A percentile compares a stretch with the other conserved stretches of the same genome.
These are phyloP conservation scores for Exidia glandulosa DNA, from an alignment of 768 basidiomycete genomes.

Conservation along the genomic window DNA sequence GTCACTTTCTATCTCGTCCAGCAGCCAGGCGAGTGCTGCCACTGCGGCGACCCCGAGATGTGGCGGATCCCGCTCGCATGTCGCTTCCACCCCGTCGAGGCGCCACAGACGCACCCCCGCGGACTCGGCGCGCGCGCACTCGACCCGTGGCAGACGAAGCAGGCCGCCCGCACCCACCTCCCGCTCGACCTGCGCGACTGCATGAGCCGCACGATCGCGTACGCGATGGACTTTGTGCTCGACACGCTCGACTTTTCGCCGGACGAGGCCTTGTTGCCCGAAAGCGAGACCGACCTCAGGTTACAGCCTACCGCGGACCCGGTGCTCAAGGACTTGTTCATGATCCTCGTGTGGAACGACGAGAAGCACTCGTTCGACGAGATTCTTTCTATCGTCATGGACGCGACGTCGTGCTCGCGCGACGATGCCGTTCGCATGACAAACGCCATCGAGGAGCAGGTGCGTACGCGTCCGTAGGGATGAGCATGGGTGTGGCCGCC, in stretches of 20 bases:
- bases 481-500: no score
- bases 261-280: slow-evolving; percentile 60
- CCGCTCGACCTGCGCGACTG: slow-evolving; percentile 62
- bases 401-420: slow-evolving; percentile 35
- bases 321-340: slow-evolving; percentile 67
- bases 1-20: slow-evolving; percentile 89
- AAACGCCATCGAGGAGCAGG: slow-evolving; percentile 55
- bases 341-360: slow-evolving; percentile 88
- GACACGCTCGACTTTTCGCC: slow-evolving; percentile 76
- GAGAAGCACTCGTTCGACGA: slow-evolving; percentile 94
- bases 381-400: slow-evolving; percentile 61
- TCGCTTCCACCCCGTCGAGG: slow-evolving; percentile 42
- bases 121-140: slow-evolving; percentile 27
- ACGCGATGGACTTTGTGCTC: slow-evolving; percentile 73
- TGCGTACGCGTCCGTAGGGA: no score
- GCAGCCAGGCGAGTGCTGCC: slow-evolving; percentile 88
- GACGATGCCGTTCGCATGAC: slow-evolving; percentile 50
- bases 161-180: slow-evolving; percentile 42
- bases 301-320: slow-evolving; percentile 69
- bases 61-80: slow-evolving; percentile 70
- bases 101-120: slow-evolving; percentile 28
- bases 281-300: slow-evolving; percentile 56
- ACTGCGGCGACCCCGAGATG: slow-evolving; percentile 86
- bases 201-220: slow-evolving; percentile 62
- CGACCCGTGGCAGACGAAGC: slow-evolving; percentile 38